A percentile compares a stretch with the other conserved stretches of the same genome.
Conservation (phyloP, 345 rosid genomes). For the Anastatica hierochuntica region DNA sequence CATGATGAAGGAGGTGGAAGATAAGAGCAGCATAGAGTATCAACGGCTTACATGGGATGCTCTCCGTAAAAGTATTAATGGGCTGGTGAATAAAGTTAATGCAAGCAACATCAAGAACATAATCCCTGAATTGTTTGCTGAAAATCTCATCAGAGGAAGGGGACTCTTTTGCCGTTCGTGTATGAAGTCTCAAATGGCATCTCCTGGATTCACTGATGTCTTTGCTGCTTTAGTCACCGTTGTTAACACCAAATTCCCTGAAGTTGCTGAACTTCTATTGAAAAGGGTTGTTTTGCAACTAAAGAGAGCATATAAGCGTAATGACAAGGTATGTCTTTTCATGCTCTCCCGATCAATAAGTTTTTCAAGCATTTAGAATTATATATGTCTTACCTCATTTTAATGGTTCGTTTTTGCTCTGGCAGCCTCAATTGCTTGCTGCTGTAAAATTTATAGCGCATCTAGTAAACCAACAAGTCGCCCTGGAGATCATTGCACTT, state of each 20-base stretch:
- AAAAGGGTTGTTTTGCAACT: constrained; percentile 85
- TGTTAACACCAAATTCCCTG: constrained; percentile 78
- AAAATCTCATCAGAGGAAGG: constrained; percentile 81
- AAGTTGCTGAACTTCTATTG: constrained; percentile 73
- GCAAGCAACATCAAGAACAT: constrained; percentile 80
- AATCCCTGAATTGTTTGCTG: constrained; percentile 74
- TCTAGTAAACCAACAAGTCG: constrained; percentile 90
- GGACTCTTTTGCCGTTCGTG: constrained; percentile 87
- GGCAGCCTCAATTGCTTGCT: constrained; percentile 86
- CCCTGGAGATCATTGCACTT: constrained; percentile 72
- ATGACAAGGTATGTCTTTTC: constrained; percentile 57
- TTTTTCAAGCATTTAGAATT: neutral
- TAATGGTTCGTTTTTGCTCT: neutral
- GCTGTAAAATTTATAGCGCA: constrained; percentile 94
- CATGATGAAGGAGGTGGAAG: constrained; percentile 84
- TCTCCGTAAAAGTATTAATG: constrained; percentile 85
- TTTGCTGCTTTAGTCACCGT: constrained; percentile 83
- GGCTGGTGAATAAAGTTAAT: constrained; percentile 81
- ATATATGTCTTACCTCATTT: neutral
- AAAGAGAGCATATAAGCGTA: constrained; percentile 90
- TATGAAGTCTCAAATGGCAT: constrained; percentile 97
- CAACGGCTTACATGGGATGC: constrained; percentile 97
- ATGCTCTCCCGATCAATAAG: neutral
- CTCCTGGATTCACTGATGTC: constrained; percentile 83
- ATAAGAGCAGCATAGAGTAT: constrained; percentile 72